A percentile compares a stretch with the other conserved stretches of the same genome.
These are phyloP conservation scores for Exophiala phaeomuriformis DNA, from an alignment of 2,329 filamentous ascomycete genomes.

Conservation along the genomic window DNA sequence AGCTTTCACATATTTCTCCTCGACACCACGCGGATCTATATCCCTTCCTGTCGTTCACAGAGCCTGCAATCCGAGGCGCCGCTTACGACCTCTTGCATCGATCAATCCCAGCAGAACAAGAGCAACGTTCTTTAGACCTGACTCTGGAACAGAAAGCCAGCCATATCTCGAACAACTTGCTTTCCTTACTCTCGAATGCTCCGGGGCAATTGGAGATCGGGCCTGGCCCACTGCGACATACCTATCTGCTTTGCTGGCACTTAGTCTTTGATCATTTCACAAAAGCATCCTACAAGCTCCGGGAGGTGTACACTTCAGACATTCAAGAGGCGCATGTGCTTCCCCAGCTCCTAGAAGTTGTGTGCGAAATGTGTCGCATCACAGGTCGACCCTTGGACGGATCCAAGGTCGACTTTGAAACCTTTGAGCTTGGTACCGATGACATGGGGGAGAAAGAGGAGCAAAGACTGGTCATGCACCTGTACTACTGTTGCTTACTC, in stretches of 20 bases:
- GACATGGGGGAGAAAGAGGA: slow-evolving; percentile 57
- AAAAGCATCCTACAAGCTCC: slow-evolving; percentile 71
- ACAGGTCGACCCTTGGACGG: slow-evolving; percentile 62
- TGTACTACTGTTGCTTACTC: slow-evolving; percentile 76
- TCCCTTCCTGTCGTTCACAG: slow-evolving; percentile 66
- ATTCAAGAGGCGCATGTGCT: slow-evolving; percentile 65
- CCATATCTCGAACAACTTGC: slow-evolving; percentile 70
- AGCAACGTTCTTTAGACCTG: slow-evolving; percentile 72
- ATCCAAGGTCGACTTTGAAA: slow-evolving; percentile 62
- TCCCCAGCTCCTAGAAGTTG: slow-evolving; percentile 64
- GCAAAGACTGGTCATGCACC: slow-evolving; percentile 74
- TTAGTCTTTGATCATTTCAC: slow-evolving; percentile 80
- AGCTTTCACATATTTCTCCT: slow-evolving; percentile 44
- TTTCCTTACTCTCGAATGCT: slow-evolving; percentile 72
- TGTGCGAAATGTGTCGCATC: slow-evolving; percentile 78
- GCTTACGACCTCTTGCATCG: slow-evolving; percentile 74
- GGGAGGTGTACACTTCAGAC: slow-evolving; percentile 69
- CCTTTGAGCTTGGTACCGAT: slow-evolving; percentile 54
- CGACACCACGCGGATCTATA: slow-evolving; percentile 62
- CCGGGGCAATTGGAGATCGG: slow-evolving; percentile 57
- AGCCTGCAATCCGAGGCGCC: slow-evolving; percentile 66
- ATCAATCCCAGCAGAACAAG: slow-evolving; percentile 69
- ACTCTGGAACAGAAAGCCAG: slow-evolving; percentile 50
- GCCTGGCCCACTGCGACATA: slow-evolving; percentile 63
- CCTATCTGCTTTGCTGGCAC: slow-evolving; percentile 83